Conservation (phyloP, 106 monocot genomes). For the Acorus gramineus region DNA sequence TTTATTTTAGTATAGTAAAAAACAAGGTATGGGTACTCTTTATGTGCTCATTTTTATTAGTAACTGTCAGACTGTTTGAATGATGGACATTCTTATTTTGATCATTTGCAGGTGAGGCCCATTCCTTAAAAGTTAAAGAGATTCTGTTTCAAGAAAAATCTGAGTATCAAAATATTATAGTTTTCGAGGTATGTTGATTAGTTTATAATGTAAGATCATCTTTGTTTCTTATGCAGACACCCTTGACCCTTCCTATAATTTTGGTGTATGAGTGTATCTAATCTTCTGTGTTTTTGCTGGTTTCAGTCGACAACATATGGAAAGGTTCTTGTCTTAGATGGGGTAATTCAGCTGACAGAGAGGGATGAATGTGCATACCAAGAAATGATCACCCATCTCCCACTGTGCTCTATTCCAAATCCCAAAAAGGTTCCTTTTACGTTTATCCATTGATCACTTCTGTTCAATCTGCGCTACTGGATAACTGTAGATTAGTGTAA, state of each 20-base stretch:
- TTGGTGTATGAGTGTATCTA: too few relatives aligned
- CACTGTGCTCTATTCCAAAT: slow-evolving; percentile 39
- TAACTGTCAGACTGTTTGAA: too few relatives aligned
- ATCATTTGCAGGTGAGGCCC: slow-evolving; percentile 29
- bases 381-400: slow-evolving; percentile 43
- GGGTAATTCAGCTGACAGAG: slow-evolving; percentile 43
- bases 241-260: neutral
- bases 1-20: too few relatives aligned
- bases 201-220: neutral
- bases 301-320: slow-evolving; percentile 41
- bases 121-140: slow-evolving; percentile 35
- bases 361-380: slow-evolving; percentile 50
- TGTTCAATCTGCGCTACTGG: too few relatives aligned
- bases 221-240: neutral
- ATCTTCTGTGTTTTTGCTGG: neutral
- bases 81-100: too few relatives aligned
- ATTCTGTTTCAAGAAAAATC: slow-evolving; percentile 36
- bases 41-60: too few relatives aligned
- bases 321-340: slow-evolving; percentile 43
- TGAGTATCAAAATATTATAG: slow-evolving; percentile 31
- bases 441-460: neutral
- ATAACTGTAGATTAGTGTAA: too few relatives aligned
- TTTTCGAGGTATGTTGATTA: slow-evolving; percentile 28
- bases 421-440: slow-evolving; percentile 22
- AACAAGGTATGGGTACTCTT: too few relatives aligned